Base-by-base conservation (phyloP, 306 rosid species). In the Gillenia trifoliata region DNA sequence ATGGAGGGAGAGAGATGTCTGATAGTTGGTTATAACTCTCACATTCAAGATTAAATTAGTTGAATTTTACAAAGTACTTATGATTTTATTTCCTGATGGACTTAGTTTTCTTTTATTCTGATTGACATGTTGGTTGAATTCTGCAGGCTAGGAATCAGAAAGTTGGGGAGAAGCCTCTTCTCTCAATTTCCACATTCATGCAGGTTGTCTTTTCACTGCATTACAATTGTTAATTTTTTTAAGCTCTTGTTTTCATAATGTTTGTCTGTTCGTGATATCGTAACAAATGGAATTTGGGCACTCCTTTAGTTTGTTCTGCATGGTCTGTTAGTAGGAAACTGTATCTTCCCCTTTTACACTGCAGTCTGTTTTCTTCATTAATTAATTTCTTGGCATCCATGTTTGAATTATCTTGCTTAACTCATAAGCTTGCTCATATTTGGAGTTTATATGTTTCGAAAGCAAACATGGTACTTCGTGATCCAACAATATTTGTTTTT, bases 91-190 rank as follows among this genome's bases (percentile, higher is more conserved):
- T 66, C 12, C 30, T 50, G 74, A 45, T n/a, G 45, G 12, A 57
- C 40, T 38, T 64, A 60, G n/a, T 33, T 22, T 30, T 41, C 74
- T 75, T 64, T 82, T 38, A 62, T 65, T 75, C 73, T 64, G 61
- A 36, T 9, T 62, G 78, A 34, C 71, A 41, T 77, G 77, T 49
- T 82, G 77, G 50, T 82, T 86, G 55, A 43, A 47, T 66, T 89
- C 60, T 86, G 90, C 97, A 95, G 99, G 90, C 99, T 85, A 89
- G 96, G 87, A 45, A 90, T 71, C 91, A 92, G 83, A 95, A 92
- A 76, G 99, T 95, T 62, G 99, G 99, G 85, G 99, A 95, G 89
- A 95, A 90, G 76, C 91, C 99, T 81, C 93, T 94, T 82, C 98
- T 94, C 81, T 92, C 99, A 56, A 28, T 95, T 78, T 90, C 98